Base-by-base conservation (phyloP, 495 filamentous ascomycete genomes). In the Lasiosphaeris hirsuta region DNA sequence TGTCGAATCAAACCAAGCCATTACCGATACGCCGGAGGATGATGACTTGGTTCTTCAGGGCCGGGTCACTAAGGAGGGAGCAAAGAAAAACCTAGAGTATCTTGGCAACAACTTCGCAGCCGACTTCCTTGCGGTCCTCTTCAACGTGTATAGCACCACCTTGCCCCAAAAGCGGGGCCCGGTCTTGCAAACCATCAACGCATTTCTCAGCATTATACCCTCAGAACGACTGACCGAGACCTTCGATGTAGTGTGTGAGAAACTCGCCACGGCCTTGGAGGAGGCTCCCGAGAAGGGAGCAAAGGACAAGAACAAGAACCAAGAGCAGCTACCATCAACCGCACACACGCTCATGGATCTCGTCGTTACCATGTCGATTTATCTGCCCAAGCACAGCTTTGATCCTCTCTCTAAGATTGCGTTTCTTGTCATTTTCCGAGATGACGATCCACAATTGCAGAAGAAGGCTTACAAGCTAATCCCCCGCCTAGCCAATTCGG, bases 391-490 rank as follows among this genome's bases (percentile, higher is more conserved):
- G 11, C 81, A 88, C 40, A 90, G 89, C 70, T 96, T 94, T 62
- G 75, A 81, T 35, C 78, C 82, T 18, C 83, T 98, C 3, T 96
- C 97, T 73, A 81, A 79, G 56, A 89, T 97, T 57, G 89, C 93
- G 5, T 79, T 90, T 0, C 77, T 87, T 10, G 86, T 96, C 49
- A 81, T 97, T 54, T 84, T 86, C 62, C 86, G 84, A 61, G 73
- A 82, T 46, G 79, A 85, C 36, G 95, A 97, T 60, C 88, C 94
- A 23, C 93, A 97, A 66, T 78, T 98, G n/a, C 91, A 97, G 70
- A 98, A 98, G 83, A 98, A 98, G 74, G 93, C 94, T 3, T 98
- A 97, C 78, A 97, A 97, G 72, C 79, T 98, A 47, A 90, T 98
- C 52, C 93, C 94, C 7, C 84, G 93, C 34, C 81, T 98, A 42